phyloP scores from a whole-genome alignment of 495 filamentous ascomycete genomes.

The Gamarada debralockiae region DNA sequence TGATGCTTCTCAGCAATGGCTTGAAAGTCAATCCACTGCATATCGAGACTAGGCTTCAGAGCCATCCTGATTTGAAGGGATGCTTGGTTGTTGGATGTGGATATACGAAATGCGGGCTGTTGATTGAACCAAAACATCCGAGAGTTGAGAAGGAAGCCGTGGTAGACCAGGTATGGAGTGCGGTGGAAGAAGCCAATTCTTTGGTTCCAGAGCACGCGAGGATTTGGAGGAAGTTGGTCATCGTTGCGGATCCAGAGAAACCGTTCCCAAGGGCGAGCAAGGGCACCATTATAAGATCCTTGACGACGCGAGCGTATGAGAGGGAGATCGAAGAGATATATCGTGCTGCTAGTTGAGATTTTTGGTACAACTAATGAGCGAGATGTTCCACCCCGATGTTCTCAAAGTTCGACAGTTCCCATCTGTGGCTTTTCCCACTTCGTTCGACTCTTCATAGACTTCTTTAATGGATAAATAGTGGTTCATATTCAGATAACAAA shows the following conservation, averaged over 20 bases:
- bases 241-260: constrained; percentile 39
- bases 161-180: constrained; percentile 27
- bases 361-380: no score
- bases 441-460: no score
- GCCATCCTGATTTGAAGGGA: constrained; percentile 41
- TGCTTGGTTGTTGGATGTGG: constrained; percentile 46
- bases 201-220: constrained; percentile 42
- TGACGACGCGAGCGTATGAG: constrained; percentile 45
- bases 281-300: constrained; percentile 47
- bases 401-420: no score
- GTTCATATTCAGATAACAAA: no score
- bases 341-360: not conserved
- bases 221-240: constrained; percentile 34
- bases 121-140: constrained; percentile 41
- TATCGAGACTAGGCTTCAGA: constrained; percentile 43
- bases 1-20: constrained; percentile 59
- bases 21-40: constrained; percentile 57
- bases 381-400: no score
- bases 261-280: constrained; percentile 51
- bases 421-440: no score
- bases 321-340: constrained; percentile 52
- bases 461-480: no score
- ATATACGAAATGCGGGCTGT: constrained; percentile 39
- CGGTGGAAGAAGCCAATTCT: constrained; percentile 39
- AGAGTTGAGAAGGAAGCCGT: constrained; percentile 12